These are phyloP conservation scores for Aspergillus sp. DNA, from an alignment of 2,329 filamentous ascomycete genomes.

Conservation along the genomic window DNA sequence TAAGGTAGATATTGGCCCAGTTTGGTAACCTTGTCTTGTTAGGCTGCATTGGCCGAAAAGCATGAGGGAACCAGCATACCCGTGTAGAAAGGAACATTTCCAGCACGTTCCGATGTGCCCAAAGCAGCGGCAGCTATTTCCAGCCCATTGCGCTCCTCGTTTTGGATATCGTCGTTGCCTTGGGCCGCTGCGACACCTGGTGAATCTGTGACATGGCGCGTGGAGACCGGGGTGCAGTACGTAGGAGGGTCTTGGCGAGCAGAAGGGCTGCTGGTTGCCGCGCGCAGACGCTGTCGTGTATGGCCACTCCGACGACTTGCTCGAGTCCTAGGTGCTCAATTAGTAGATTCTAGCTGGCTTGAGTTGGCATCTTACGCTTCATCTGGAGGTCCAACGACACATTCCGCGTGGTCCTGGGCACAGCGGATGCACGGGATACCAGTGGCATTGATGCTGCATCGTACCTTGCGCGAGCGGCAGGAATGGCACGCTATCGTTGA, in stretches of 20 bases:
- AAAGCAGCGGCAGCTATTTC: slow-evolving; percentile 32
- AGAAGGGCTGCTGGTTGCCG: slow-evolving; percentile 5
- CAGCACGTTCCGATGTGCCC: slow-evolving; percentile 21
- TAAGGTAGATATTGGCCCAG: slow-evolving; percentile 28
- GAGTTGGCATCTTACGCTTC: not conserved
- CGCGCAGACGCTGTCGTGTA: slow-evolving; percentile 19
- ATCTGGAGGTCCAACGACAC: slow-evolving; percentile 27
- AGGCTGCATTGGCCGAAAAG: no score
- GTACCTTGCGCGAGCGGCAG: slow-evolving; percentile 31
- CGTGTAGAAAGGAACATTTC: slow-evolving; percentile 32
- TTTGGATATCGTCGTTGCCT: slow-evolving; percentile 16
- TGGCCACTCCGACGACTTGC: slow-evolving; percentile 1
- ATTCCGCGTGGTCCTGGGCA: slow-evolving; percentile 33
- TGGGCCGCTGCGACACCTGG: slow-evolving; percentile 5
- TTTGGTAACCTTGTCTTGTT: not conserved
- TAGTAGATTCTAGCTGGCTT: not conserved
- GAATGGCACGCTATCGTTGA: slow-evolving; percentile 23
- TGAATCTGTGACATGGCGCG: not conserved
- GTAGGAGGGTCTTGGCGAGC: not conserved
- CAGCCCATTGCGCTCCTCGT: slow-evolving; percentile 30
- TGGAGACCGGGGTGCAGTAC: not conserved
- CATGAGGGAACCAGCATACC: slow-evolving; percentile 16
- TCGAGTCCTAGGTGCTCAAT: not conserved
- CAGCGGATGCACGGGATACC: slow-evolving; percentile 37
- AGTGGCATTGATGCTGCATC: slow-evolving; percentile 32